Evolutionary conservation across 2,329 filamentous ascomycete species (phyloP).

Genomic region (Scleromitrula shiraiana): DNA sequence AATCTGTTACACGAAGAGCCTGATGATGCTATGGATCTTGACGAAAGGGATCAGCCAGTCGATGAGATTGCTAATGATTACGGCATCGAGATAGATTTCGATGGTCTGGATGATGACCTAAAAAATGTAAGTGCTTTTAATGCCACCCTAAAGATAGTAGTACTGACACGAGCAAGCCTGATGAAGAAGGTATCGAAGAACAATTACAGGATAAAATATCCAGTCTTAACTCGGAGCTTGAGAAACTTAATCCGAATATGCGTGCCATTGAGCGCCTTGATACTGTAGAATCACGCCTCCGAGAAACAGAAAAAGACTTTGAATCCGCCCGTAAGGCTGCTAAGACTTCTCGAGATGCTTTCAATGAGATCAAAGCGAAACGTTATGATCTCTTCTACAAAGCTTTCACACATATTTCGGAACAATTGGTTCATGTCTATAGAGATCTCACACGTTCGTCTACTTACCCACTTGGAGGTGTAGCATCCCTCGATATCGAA

Average conservation of each 20-base stretch:
- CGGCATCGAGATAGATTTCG: conserved; percentile 85
- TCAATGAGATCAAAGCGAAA: conserved; percentile 71
- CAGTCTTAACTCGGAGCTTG: conserved; percentile 67
- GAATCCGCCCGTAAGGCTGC: conserved; percentile 72
- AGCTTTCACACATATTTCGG: conserved; percentile 88
- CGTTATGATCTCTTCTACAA: conserved; percentile 91
- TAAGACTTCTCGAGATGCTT: conserved; percentile 70
- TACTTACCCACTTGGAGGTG: conserved; percentile 88
- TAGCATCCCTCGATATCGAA: conserved; percentile 79
- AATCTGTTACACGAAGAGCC: conserved; percentile 67
- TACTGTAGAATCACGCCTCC: conserved; percentile 73
- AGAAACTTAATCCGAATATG: conserved; percentile 96
- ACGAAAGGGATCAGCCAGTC: conserved; percentile 60
- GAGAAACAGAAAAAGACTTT: conserved; percentile 80
- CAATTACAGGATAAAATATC: conserved; percentile 70
- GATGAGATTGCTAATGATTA: conserved; percentile 72
- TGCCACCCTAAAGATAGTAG: conserved; percentile 20
- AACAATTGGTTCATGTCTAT: conserved; percentile 91
- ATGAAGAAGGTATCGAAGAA: conserved; percentile 64
- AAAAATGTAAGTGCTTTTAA: conserved; percentile 61
- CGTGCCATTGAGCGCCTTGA: conserved; percentile 88
- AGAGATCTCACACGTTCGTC: conserved; percentile 86
- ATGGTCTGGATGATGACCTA: conserved; percentile 71
- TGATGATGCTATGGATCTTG: conserved; percentile 86
- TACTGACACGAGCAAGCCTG: conserved; percentile 43